phyloP scores from a whole-genome alignment of 805 yeast genomes.

The Citeromyces nyonsensis region DNA sequence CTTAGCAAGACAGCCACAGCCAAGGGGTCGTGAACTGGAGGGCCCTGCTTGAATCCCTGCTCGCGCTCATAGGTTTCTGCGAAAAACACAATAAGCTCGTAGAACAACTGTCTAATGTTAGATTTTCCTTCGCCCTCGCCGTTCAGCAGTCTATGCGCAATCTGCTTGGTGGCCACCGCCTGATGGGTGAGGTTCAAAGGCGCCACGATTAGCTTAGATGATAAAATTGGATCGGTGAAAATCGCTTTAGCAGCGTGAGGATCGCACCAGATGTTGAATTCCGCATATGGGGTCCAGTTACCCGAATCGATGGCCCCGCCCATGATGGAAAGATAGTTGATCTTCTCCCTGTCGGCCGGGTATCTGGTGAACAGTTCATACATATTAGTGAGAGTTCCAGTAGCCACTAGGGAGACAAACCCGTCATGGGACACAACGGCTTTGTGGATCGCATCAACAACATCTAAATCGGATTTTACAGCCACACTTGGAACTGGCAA shows the following conservation, averaged over 20 bases:
- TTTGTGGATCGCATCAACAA: slow-evolving; percentile 10
- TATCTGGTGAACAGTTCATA: slow-evolving; percentile 35
- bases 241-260: slow-evolving; percentile 58
- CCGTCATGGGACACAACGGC: slow-evolving; percentile 19
- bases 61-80: slow-evolving; percentile 23
- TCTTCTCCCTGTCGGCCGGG: slow-evolving; percentile 34
- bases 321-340: slow-evolving; percentile 53
- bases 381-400: slow-evolving; percentile 68
- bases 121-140: slow-evolving; percentile 16
- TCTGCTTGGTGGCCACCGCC: slow-evolving; percentile 31
- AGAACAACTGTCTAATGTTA: slow-evolving; percentile 34
- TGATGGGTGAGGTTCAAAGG: slow-evolving; percentile 64
- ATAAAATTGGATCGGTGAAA: slow-evolving; percentile 27
- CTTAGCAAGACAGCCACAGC: slow-evolving; percentile 48
- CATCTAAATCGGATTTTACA: slow-evolving; percentile 5
- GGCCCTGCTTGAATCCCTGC: slow-evolving; percentile 36
- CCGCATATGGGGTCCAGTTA: slow-evolving; percentile 28
- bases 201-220: slow-evolving; percentile 33
- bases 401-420: slow-evolving; percentile 46
- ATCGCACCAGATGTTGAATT: slow-evolving; percentile 65
- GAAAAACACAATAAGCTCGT: slow-evolving; percentile 36
- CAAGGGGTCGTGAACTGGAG: slow-evolving; percentile 73
- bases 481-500: slow-evolving; percentile 30
- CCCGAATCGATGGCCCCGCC: slow-evolving; percentile 41
- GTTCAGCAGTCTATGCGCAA: slow-evolving; percentile 12